Conservation (phyloP, 2,329 filamentous ascomycete species). For the Cordyceps fumosorosea region DNA sequence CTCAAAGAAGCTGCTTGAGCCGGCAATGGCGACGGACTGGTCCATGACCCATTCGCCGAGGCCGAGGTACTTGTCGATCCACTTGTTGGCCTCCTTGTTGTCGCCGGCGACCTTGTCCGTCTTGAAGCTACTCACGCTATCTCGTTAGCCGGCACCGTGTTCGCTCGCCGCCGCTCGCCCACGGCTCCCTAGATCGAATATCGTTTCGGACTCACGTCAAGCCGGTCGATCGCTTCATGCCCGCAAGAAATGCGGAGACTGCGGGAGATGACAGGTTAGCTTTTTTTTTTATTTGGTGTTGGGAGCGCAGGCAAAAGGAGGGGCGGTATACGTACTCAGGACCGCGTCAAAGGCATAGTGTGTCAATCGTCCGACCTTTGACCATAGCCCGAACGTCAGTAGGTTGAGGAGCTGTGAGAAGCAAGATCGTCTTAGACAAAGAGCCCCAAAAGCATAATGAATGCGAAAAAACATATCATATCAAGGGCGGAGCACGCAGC, state of each 20-base stretch:
- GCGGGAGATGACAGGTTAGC: constrained; percentile 7
- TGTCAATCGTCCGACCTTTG: constrained; percentile 83
- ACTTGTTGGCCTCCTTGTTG: constrained; percentile 75
- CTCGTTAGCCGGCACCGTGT: constrained; percentile 15
- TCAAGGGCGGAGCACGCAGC: not conserved
- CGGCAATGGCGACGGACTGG: constrained; percentile 86
- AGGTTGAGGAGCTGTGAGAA: constrained; percentile 53
- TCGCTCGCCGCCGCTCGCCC: not conserved
- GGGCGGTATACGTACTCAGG: constrained; percentile 55
- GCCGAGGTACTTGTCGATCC: constrained; percentile 89
- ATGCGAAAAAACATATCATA: not conserved
- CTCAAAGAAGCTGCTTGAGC: constrained; percentile 85
- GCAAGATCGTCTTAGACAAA: constrained; percentile 28
- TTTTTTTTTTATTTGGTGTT: too few relatives aligned
- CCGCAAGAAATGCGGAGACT: constrained; percentile 95
- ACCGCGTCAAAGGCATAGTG: constrained; percentile 97
- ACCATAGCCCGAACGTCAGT: constrained; percentile 61
- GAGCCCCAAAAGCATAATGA: not conserved
- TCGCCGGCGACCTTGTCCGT: constrained; percentile 74
- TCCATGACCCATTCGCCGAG: constrained; percentile 99
- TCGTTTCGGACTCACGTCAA: constrained; percentile 70
- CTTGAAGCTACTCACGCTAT: constrained; percentile 63
- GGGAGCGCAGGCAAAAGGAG: not conserved
- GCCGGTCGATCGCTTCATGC: constrained; percentile 94
- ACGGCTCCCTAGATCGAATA: not conserved